Evolutionary conservation across 768 basidiomycete genomes (phyloP), one percentile per base, ranked within the genome.

Genomic region (Auricularia sp.): DNA sequence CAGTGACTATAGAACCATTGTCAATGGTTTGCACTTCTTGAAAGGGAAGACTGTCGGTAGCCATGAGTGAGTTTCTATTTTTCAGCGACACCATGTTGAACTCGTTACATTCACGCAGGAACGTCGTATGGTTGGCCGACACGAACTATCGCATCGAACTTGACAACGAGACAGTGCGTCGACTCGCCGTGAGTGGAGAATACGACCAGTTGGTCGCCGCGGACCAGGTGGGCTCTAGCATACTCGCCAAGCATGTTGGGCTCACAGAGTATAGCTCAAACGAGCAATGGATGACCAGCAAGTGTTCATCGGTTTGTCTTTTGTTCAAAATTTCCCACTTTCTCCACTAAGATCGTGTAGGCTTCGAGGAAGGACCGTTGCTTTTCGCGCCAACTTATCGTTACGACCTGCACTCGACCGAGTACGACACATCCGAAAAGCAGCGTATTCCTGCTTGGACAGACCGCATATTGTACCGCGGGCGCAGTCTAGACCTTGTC

Each of bases 401-500:
- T 68, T 98, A 95, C 71, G 87, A 90, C 71, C 72, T 88, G 5
- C 84, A 86, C 10, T 86, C 94, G 8, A 89, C 97, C 67, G 80
- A 81, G 61, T 99, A 98, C 73, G 97, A 99, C 74, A 90, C 92
- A 14, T 91, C 92, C 72, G 97, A 98, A 76, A 99, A 98, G 78
- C 85, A 88, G 83, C 84, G 97, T 33, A 89, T 97, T 71, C 97
- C 97, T 4, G 93, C 96, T 18, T 98, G 95, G 95, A 98, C 96
- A 70, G 97, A 99, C 78, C 91, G 97, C n/a, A 85, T 99, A 7
- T 73, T 99, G 65, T 95, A 88, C 77, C 85, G 84, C 67, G 96
- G 96, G 10, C 71, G 71, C 39, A 77, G 79, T 39, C 79, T 98
- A 33, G 87, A 93, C 67, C 79, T 94, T 58, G 79, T 83, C 0